These are phyloP conservation scores for Santalum album DNA, from an alignment of 164 flowering plant species.

Conservation along the genomic window DNA sequence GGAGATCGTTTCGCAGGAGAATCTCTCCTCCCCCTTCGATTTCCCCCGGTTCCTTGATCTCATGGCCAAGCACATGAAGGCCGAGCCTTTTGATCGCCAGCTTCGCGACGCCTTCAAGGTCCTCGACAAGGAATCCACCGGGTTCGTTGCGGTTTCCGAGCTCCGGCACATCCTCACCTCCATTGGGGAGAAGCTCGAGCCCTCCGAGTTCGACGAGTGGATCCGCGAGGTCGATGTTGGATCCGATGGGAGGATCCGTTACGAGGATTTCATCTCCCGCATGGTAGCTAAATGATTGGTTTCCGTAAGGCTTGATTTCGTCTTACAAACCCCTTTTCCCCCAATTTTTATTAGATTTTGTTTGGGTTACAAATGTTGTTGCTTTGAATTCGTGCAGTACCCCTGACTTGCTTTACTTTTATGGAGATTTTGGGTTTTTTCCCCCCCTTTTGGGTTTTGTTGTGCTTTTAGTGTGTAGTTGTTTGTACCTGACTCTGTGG, in stretches of 20 bases:
- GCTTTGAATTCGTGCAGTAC: too few species aligned
- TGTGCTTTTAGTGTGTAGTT: too few species aligned
- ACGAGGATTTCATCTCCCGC: conserved; percentile 77
- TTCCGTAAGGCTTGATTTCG: too few species aligned
- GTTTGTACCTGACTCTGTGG: too few species aligned
- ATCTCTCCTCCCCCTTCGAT: conserved; percentile 74
- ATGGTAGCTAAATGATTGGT: conserved; percentile 92
- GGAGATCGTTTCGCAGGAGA: conserved; percentile 57
- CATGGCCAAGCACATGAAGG: conserved; percentile 72
- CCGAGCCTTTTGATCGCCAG: conserved; percentile 90
- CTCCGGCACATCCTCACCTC: conserved; percentile 81
- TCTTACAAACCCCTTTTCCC: too few species aligned
- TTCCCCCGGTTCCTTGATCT: conserved; percentile 72
- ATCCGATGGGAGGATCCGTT: conserved; percentile 77
- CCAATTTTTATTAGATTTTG: too few species aligned
- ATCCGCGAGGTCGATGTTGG: conserved; percentile 92
- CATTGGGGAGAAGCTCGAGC: conserved; percentile 93
- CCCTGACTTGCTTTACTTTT: too few species aligned
- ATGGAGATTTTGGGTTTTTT: too few species aligned
- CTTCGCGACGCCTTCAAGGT: conserved; percentile 91
- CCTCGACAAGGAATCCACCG: conserved; percentile 79
- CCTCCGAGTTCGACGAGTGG: conserved; percentile 96
- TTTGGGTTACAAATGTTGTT: too few species aligned
- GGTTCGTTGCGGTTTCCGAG: conserved; percentile 71
- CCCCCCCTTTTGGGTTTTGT: too few species aligned